These are phyloP conservation scores for Mycena haematopus DNA, from an alignment of 768 basidiomycete genomes.

Conservation along the genomic window DNA sequence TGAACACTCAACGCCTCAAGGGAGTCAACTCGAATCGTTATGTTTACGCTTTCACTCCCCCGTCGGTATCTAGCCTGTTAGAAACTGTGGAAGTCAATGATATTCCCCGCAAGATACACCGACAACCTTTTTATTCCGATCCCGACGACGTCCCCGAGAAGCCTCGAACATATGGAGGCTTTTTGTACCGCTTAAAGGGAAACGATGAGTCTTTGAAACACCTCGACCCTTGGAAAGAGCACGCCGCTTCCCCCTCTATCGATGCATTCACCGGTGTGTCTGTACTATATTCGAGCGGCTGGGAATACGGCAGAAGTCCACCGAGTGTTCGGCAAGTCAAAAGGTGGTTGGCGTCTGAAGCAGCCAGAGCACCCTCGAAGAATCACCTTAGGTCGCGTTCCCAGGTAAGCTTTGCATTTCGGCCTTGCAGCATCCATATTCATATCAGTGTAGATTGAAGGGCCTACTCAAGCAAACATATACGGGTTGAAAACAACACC, in stretches of 20 bases:
- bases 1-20: constrained; percentile 32
- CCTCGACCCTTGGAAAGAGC: constrained; percentile 67
- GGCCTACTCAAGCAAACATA: constrained; percentile 76
- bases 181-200: constrained; percentile 77
- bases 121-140: constrained; percentile 81
- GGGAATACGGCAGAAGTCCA: constrained; percentile 79
- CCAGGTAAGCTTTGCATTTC: constrained; percentile 49
- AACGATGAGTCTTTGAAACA: constrained; percentile 55
- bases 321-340: constrained; percentile 64
- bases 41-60: constrained; percentile 57
- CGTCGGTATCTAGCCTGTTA: constrained; percentile 54
- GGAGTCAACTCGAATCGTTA: constrained; percentile 45
- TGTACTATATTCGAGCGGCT: constrained; percentile 56
- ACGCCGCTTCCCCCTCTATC: not conserved
- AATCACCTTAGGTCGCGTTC: constrained; percentile 44
- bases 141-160: constrained; percentile 69
- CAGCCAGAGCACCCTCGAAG: constrained; percentile 30
- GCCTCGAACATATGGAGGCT: constrained; percentile 81
- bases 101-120: constrained; percentile 69
- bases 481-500: constrained; percentile 73
- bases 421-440: not conserved
- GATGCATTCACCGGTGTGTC: constrained; percentile 18
- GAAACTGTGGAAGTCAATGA: constrained; percentile 51
- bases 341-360: constrained; percentile 55
- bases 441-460: constrained; percentile 54